Evolutionary conservation across 108 stramenopile species (phyloP).

Genomic region (Pseudonitzschia delicatissima): DNA sequence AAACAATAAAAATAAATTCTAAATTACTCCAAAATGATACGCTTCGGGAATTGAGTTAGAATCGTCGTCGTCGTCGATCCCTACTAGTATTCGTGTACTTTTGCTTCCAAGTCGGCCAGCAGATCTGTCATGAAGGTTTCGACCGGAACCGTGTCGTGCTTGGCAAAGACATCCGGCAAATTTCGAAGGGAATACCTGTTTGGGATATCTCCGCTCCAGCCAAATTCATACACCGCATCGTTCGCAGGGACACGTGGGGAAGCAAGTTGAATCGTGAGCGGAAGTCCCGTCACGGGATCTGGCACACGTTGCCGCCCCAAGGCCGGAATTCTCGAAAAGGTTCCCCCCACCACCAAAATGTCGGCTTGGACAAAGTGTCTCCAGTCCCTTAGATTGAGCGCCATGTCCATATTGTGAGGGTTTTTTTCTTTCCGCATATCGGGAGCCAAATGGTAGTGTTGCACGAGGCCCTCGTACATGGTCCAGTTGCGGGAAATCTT

Average conservation of each 20-base stretch:
- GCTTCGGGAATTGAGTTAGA: no score
- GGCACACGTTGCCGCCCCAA: not conserved
- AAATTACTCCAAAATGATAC: no score
- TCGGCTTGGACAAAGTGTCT: not conserved
- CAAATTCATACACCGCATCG: not conserved
- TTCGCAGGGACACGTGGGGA: not conserved
- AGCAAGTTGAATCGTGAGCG: not conserved
- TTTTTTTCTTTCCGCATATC: not conserved
- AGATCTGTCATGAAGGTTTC: not conserved
- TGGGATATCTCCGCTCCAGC: not conserved
- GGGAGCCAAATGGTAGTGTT: not conserved
- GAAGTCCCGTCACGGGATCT: not conserved
- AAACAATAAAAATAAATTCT: no score
- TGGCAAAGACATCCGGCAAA: not conserved
- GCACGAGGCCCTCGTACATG: not conserved
- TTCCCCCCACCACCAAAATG: not conserved
- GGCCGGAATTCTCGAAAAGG: not conserved
- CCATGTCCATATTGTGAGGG: not conserved
- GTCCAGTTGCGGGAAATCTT: not conserved
- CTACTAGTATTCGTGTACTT: no score
- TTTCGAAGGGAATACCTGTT: not conserved
- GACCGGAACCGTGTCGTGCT: not conserved
- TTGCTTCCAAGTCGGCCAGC: not conserved
- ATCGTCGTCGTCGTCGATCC: no score
- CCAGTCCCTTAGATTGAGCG: not conserved